Evolutionary conservation across 1,139 yeast genomes (phyloP).

Genomic region (Debaryomyces robertsiae): DNA sequence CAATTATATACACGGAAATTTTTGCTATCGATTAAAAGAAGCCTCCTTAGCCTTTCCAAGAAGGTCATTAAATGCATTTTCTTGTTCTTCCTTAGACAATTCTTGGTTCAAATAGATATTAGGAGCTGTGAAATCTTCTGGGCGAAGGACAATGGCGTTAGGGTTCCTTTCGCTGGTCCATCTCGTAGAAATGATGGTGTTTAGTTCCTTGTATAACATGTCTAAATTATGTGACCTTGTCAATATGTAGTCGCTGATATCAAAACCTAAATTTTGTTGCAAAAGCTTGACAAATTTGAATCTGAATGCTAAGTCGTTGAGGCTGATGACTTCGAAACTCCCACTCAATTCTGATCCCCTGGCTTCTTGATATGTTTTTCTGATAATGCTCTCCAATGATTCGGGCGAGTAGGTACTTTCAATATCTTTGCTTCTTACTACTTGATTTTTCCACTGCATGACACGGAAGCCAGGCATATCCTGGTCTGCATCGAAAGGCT

Average conservation of each 20-base stretch:
- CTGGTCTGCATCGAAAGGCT: slow-evolving; percentile 27
- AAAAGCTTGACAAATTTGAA: slow-evolving; percentile 60
- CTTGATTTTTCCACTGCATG: slow-evolving; percentile 37
- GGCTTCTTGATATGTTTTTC: slow-evolving; percentile 28
- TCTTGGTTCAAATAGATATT: slow-evolving; percentile 57
- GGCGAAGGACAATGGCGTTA: slow-evolving; percentile 56
- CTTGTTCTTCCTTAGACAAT: slow-evolving; percentile 33
- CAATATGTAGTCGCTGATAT: slow-evolving; percentile 65
- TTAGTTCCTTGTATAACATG: slow-evolving; percentile 48
- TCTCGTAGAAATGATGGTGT: slow-evolving; percentile 47
- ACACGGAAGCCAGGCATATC: slow-evolving; percentile 43
- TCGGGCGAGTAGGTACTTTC: slow-evolving; percentile 33
- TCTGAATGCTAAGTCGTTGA: slow-evolving; percentile 56
- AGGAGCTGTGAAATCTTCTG: slow-evolving; percentile 40
- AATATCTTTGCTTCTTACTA: slow-evolving; percentile 28
- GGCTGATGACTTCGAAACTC: slow-evolving; percentile 22
- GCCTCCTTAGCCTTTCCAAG: slow-evolving; percentile 34
- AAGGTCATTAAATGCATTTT: slow-evolving; percentile 30
- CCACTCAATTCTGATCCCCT: slow-evolving; percentile 20
- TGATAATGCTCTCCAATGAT: slow-evolving; percentile 28
- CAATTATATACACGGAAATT: slow-evolving; percentile 11
- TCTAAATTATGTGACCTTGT: slow-evolving; percentile 51
- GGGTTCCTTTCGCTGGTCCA: slow-evolving; percentile 70
- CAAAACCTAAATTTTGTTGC: slow-evolving; percentile 61
- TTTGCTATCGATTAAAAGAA: slow-evolving; percentile 5